These are phyloP conservation scores for Xylariaceae sp. DNA, from an alignment of 2,329 filamentous ascomycete genomes.

Conservation along the genomic window DNA sequence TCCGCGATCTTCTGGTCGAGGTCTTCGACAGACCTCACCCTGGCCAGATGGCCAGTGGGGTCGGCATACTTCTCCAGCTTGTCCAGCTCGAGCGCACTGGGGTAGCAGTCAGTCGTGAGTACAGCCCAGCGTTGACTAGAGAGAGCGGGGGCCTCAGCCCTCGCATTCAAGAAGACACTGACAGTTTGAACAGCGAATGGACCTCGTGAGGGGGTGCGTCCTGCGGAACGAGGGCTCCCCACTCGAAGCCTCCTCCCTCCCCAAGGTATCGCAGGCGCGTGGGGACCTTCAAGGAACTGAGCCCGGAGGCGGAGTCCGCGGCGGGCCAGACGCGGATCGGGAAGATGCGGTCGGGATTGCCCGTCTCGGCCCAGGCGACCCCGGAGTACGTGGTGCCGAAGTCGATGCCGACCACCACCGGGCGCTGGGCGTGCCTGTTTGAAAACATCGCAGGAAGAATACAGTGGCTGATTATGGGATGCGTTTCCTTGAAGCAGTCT, in stretches of 20 bases:
- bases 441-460: no score
- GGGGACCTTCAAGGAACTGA: conserved; percentile 40
- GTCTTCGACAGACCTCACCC: conserved; percentile 19
- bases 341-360: conserved; percentile 33
- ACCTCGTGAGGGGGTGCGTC: conserved; percentile 17
- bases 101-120: no score
- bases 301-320: conserved; percentile 19
- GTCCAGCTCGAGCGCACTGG: no score
- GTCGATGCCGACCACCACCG: no score
- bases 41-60: conserved; percentile 2
- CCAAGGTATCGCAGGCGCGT: conserved; percentile 38
- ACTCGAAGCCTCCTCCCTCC: conserved; percentile 32
- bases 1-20: conserved; percentile 37
- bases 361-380: conserved; percentile 42
- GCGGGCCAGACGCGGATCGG: conserved; percentile 39
- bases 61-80: conserved; percentile 4
- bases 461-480: no score
- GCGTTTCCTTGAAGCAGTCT: no score
- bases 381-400: conserved; percentile 51
- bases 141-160: no score
- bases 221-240: conserved; percentile 42
- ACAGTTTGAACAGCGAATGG: conserved; percentile 9
- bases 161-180: conserved; percentile 2
- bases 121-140: no score
- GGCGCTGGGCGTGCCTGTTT: no score